phyloP scores from a whole-genome alignment of 169 alveolate genomes.

The Plasmodium gonderi region DNA sequence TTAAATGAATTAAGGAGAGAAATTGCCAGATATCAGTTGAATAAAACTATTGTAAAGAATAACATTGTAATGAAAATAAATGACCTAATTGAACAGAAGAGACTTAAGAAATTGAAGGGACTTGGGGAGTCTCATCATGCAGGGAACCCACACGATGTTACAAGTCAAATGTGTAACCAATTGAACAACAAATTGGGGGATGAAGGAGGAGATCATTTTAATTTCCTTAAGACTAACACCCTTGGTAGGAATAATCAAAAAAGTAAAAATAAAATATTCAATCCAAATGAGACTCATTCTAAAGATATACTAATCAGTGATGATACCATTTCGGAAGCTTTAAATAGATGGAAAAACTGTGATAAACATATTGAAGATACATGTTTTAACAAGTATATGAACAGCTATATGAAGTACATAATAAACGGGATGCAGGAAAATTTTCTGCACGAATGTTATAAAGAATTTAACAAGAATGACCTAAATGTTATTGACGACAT shows the following conservation, averaged over 20 bases:
- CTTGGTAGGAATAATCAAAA: neutral
- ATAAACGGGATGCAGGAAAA: conserved; percentile 22
- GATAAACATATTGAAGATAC: neutral
- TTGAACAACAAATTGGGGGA: neutral
- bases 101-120: conserved; percentile 27
- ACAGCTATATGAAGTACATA: conserved; percentile 1
- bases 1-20: conserved; percentile 78
- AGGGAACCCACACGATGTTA: too few species aligned
- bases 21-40: conserved; percentile 77
- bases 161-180: too few species aligned
- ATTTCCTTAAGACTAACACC: neutral
- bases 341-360: conserved; percentile 63
- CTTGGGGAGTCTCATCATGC: too few species aligned
- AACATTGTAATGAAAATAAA: conserved; percentile 68
- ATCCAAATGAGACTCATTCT: neutral
- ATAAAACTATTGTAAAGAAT: conserved; percentile 75
- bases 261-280: neutral
- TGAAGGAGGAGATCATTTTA: neutral
- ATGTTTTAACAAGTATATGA: conserved; percentile 33
- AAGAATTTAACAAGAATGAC: conserved; percentile 29
- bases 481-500: conserved; percentile 46
- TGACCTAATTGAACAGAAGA: conserved; percentile 64
- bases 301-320: conserved; percentile 59
- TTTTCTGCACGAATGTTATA: conserved; percentile 12
- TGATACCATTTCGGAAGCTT: conserved; percentile 71